phyloP scores from a whole-genome alignment of 2,329 filamentous ascomycete genomes.

The Ceratocystis alfenasii region DNA sequence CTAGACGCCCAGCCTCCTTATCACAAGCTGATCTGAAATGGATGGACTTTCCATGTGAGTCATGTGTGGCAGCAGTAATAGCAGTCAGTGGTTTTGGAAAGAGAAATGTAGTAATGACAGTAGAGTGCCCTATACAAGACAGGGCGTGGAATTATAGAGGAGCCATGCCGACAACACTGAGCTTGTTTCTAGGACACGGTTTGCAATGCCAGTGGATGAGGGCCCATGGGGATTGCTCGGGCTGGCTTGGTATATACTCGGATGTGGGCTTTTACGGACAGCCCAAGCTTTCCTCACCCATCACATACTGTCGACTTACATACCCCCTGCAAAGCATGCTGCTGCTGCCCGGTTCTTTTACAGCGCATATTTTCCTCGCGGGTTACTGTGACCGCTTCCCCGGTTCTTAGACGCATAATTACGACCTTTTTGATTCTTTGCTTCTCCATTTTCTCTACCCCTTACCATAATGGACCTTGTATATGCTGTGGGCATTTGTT shows the following conservation, averaged over 20 bases:
- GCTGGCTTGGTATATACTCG: neutral
- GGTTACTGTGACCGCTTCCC: neutral
- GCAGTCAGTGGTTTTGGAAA: neutral
- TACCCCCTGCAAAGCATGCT: neutral
- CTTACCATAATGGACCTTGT: neutral
- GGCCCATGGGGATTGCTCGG: neutral
- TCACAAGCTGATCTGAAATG: neutral
- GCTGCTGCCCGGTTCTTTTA: neutral
- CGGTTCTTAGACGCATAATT: neutral
- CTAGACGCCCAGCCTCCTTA: neutral
- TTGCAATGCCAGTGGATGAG: no score
- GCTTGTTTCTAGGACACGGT: neutral
- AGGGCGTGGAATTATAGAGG: neutral
- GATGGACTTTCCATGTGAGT: neutral
- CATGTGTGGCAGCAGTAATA: neutral
- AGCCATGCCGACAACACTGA: neutral
- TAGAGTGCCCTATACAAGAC: neutral
- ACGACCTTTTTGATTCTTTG: neutral
- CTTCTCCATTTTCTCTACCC: neutral
- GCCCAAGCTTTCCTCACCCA: neutral
- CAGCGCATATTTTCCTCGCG: neutral
- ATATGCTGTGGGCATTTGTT: neutral
- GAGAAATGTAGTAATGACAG: neutral
- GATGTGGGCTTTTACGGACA: neutral
- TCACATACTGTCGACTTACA: neutral